Evolutionary conservation across 2,329 filamentous ascomycete species (phyloP), one percentile per base, ranked within the genome.

Genomic region (Pyricularia sp.): DNA sequence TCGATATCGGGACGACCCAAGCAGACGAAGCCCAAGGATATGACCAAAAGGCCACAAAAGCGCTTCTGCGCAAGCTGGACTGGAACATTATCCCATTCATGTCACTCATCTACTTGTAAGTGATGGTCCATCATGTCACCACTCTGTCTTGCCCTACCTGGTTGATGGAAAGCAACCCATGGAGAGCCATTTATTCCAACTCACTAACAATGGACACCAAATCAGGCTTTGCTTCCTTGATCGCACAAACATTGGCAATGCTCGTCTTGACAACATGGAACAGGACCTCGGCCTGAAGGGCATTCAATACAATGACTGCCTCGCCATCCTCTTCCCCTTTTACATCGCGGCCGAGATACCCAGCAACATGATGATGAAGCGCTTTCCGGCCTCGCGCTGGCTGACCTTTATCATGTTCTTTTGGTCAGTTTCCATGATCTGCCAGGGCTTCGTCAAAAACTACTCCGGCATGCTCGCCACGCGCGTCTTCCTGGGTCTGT

Each of bases 381-480:
- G 81, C 62, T 74, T 84, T 7, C 85, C 83, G 0, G 84, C 85
- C 0, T 80, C 78, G 65, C 76, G 87, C 62, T 87, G 84, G 84
- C 74, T 88, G 4, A 82, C 85, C 0, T 74, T 81, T 2, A 64
- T 64, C 55, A 64, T 64, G 63, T 33, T 64, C 22, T 60, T 33
- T 28, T 64, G 63, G 63, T 60, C 63, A 31, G 55, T 35, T 3
- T 60, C 33, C 31, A 64, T 60, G 55, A 64, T 60, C 63, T 33
- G 86, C 69, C 90, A 94, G 76, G 92, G 92, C 0, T 76, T 96
- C 9, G 88, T 92, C 3, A 78, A 85, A 66, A 96, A 85, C 72
- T 97, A 93, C 76, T 78, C 81, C 49, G 91, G 91, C 1, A 78
- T 97, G 24, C 40, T 67, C n/a, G 62, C 40, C 62, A 60, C 62